phyloP scores from a whole-genome alignment of 78 protist species.

The Andalucia godoyi region DNA sequence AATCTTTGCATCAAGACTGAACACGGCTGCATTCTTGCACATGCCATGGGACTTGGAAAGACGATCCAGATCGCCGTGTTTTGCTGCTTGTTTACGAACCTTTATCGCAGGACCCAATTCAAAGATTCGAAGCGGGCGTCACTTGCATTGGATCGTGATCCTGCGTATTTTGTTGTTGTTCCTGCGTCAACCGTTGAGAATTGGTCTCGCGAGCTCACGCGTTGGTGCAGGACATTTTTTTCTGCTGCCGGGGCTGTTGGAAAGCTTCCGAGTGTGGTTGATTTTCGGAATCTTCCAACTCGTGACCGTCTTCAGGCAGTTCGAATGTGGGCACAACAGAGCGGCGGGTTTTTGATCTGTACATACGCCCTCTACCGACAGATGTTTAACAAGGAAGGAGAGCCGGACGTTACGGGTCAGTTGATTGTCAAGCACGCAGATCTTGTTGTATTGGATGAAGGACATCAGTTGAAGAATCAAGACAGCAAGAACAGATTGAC shows the following conservation, averaged over 20 bases:
- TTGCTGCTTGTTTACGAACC: too few species aligned
- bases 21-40: conserved; percentile 69
- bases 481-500: neutral
- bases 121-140: too few species aligned
- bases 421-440: conserved; percentile 15
- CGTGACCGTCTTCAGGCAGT: neutral
- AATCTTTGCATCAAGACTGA: neutral
- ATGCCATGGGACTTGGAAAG: conserved; percentile 81
- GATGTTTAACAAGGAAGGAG: too few species aligned
- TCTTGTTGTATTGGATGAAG: conserved; percentile 64
- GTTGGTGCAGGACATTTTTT: too few species aligned
- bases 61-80: conserved; percentile 37
- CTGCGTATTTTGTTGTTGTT: neutral
- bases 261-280: too few species aligned
- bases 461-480: conserved; percentile 47
- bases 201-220: too few species aligned
- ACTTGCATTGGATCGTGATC: conserved; percentile 17
- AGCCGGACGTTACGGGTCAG: too few species aligned
- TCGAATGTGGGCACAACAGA: neutral
- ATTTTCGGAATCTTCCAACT: too few species aligned
- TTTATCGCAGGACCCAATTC: too few species aligned
- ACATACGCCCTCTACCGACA: too few species aligned
- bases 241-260: too few species aligned
- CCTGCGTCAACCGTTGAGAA: conserved; percentile 8
- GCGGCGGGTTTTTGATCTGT: conserved; percentile 12